A percentile compares a stretch with the other conserved stretches of the same genome.
Conservation (phyloP, 2,329 filamentous ascomycete genomes). For the Aspergillus aculeatinus region DNA sequence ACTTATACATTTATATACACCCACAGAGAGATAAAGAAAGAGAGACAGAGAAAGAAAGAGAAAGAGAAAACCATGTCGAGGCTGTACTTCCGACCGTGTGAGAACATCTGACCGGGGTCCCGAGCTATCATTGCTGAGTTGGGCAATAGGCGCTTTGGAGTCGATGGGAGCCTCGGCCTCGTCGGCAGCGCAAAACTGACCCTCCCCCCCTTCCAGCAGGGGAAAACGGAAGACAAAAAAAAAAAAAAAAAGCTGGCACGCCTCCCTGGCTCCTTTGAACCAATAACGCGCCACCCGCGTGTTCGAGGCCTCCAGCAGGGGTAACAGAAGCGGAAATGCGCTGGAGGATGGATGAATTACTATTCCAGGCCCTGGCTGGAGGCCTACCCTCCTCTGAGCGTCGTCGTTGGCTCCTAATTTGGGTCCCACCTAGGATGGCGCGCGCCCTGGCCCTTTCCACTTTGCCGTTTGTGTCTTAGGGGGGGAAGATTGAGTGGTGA, state of each 20-base stretch:
- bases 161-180: slow-evolving; percentile 21
- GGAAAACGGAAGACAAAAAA: not conserved
- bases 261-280: slow-evolving; percentile 13
- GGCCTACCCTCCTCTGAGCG: not conserved
- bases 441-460: slow-evolving; percentile 1
- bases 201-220: slow-evolving; percentile 14
- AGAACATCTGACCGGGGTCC: slow-evolving; percentile 3
- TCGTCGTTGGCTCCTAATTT: slow-evolving; percentile 17
- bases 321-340: slow-evolving; percentile 21
- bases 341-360: slow-evolving; percentile 8
- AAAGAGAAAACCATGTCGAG: not conserved
- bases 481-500: not conserved
- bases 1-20: no score
- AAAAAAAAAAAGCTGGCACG: slow-evolving; percentile 5
- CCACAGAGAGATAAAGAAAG: no score
- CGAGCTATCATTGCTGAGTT: not conserved
- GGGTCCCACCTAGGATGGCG: slow-evolving; percentile 15
- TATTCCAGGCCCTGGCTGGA: slow-evolving; percentile 13
- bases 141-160: not conserved
- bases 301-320: slow-evolving; percentile 21
- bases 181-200: slow-evolving; percentile 11
- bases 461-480: not conserved
- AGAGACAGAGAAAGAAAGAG: no score
- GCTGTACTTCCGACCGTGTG: not conserved
- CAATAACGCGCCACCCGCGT: slow-evolving; percentile 17